phyloP scores from a whole-genome alignment of 768 basidiomycete species.

The Lentinula aciculospora region DNA sequence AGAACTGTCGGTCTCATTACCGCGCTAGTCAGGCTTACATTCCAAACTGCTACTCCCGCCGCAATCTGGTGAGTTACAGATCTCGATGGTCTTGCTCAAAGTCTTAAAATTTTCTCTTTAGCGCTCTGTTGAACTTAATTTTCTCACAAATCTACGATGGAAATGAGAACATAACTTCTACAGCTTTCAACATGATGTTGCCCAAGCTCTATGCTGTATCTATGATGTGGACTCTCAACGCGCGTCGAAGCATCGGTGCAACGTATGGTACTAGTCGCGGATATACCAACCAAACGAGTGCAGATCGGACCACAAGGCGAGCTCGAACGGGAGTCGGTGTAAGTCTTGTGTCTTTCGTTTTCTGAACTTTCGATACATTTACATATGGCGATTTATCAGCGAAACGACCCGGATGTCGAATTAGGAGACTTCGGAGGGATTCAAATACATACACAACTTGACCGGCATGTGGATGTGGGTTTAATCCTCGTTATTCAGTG shows the following conservation, averaged over 20 bases:
- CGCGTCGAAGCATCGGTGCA: slow-evolving; percentile 19
- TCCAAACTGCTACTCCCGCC: slow-evolving; percentile 25
- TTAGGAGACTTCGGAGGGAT: not conserved
- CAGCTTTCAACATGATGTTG: slow-evolving; percentile 23
- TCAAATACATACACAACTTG: not conserved
- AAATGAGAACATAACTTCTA: slow-evolving; percentile 18
- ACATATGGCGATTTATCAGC: not conserved
- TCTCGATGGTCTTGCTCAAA: not conserved
- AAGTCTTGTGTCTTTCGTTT: not conserved
- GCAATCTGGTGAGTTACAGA: slow-evolving; percentile 23
- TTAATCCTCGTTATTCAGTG: not conserved
- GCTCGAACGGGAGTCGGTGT: not conserved
- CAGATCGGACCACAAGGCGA: not conserved
- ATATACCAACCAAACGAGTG: not conserved
- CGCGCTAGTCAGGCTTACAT: slow-evolving; percentile 24
- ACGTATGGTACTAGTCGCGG: not conserved
- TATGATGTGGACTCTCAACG: slow-evolving; percentile 33
- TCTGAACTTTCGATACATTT: not conserved
- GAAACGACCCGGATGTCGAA: not conserved
- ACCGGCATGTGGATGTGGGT: not conserved
- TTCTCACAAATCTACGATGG: slow-evolving; percentile 24
- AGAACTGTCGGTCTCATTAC: slow-evolving; percentile 23
- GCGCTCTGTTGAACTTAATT: slow-evolving; percentile 28
- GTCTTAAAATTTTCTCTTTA: slow-evolving; percentile 2
- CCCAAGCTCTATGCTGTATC: slow-evolving; percentile 29